Percentiles rank a stretch among this genome's conserved stretches.
Evolutionary conservation across 306 rosid genomes (phyloP).

Genomic region (Acacia confusa): DNA sequence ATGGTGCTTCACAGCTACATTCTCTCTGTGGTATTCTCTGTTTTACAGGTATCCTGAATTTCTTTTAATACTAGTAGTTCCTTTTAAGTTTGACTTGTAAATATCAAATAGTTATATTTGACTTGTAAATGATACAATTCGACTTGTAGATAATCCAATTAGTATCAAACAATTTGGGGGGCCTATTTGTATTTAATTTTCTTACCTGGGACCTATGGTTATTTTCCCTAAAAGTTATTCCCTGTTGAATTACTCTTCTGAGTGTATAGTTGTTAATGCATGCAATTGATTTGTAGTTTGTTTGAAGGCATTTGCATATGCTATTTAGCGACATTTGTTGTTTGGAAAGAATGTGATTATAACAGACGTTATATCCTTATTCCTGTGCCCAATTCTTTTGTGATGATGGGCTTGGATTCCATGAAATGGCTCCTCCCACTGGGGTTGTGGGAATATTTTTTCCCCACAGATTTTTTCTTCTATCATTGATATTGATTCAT

Average conservation of each 20-base stretch:
- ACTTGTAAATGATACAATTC: background rate
- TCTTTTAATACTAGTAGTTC: background rate
- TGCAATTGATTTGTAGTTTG: conserved; percentile 25
- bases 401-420: conserved; percentile 13
- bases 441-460: conserved; percentile 8
- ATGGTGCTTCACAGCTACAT: conserved; percentile 95
- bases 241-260: conserved; percentile 16
- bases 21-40: conserved; percentile 93
- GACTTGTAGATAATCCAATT: no score
- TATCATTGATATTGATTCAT: background rate
- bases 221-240: background rate
- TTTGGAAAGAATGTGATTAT: conserved; percentile 18
- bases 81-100: background rate
- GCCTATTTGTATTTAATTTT: background rate
- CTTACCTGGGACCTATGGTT: background rate
- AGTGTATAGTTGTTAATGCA: conserved; percentile 14
- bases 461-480: background rate
- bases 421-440: conserved; percentile 21
- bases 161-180: background rate
- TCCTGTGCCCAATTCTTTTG: background rate
- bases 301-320: conserved; percentile 13
- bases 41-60: conserved; percentile 66
- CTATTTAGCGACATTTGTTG: conserved; percentile 18
- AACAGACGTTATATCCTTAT: conserved; percentile 13
- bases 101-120: no score